phyloP scores from a whole-genome alignment of 345 rosid genomes.

The Eucalyptus regnans region DNA sequence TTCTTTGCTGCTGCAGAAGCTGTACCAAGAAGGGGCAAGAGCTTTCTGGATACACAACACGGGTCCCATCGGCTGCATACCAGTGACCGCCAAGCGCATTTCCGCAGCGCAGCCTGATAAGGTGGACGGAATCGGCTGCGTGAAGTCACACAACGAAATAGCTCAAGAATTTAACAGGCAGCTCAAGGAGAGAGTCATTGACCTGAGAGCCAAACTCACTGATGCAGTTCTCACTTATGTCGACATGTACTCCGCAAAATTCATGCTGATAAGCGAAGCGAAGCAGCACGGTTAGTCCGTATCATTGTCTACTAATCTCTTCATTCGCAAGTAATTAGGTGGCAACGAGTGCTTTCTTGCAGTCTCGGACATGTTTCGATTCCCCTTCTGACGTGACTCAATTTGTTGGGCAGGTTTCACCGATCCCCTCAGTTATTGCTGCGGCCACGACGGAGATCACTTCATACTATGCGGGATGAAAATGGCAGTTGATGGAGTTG shows the following conservation, averaged over 20 bases:
- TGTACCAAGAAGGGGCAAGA: conserved; percentile 46
- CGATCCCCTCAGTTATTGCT: conserved; percentile 41
- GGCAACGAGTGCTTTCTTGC: not conserved
- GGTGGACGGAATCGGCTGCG: conserved; percentile 62
- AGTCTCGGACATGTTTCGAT: not conserved
- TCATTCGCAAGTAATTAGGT: not conserved
- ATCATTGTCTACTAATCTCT: not conserved
- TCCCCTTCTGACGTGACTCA: not conserved
- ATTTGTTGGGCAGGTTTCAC: conserved; percentile 9
- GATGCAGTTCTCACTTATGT: conserved; percentile 60
- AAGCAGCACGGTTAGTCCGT: not conserved
- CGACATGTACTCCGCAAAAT: conserved; percentile 65
- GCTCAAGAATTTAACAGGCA: conserved; percentile 62
- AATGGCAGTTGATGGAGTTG: conserved; percentile 18
- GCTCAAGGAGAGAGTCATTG: conserved; percentile 45
- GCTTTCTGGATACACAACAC: conserved; percentile 85
- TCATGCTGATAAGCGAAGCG: not conserved
- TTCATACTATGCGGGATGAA: conserved; percentile 39
- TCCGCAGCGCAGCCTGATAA: conserved; percentile 38
- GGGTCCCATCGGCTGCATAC: conserved; percentile 85
- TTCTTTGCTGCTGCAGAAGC: conserved; percentile 8
- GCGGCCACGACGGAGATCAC: conserved; percentile 36
- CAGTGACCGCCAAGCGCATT: conserved; percentile 39
- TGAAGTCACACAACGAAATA: conserved; percentile 70
- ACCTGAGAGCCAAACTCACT: conserved; percentile 43